Conservation (phyloP, 2,329 filamentous ascomycete species). For the Colletotrichum spaethianum region DNA sequence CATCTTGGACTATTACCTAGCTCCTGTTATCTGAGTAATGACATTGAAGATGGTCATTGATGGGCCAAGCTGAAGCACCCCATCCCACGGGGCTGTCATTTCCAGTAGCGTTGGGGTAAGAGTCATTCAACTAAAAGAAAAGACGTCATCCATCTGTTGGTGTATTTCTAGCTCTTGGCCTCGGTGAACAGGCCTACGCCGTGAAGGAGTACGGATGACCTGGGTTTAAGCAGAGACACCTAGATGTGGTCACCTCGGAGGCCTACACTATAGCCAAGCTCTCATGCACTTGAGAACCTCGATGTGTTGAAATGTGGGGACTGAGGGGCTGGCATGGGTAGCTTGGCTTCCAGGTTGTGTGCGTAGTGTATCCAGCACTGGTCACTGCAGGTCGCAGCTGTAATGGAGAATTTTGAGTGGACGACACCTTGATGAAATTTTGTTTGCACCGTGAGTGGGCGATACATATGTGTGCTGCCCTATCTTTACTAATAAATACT, state of each 20-base stretch:
- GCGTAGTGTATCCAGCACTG: background rate
- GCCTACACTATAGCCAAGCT: background rate
- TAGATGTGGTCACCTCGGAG: background rate
- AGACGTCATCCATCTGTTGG: background rate
- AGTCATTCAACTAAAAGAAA: background rate
- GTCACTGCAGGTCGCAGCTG: background rate
- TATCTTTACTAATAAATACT: background rate
- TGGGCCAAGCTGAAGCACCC: background rate
- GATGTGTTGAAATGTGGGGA: background rate
- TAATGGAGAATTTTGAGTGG: slow-evolving; percentile 4
- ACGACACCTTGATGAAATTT: background rate
- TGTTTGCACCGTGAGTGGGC: slow-evolving; percentile 13
- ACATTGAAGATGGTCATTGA: background rate
- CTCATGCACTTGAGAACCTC: background rate
- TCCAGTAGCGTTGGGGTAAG: background rate
- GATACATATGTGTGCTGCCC: background rate
- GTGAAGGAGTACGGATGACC: background rate
- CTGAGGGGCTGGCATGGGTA: slow-evolving; percentile 6
- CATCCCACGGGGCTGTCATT: background rate
- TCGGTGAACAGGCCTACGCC: background rate
- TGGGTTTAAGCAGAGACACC: background rate
- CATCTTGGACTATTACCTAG: slow-evolving; percentile 67
- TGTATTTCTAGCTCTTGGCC: background rate
- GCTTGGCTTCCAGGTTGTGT: slow-evolving; percentile 6
- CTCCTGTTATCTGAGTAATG: slow-evolving; percentile 61